These are phyloP conservation scores for Martiniozyma abietophila DNA, from an alignment of 805 yeast genomes.

Conservation along the genomic window DNA sequence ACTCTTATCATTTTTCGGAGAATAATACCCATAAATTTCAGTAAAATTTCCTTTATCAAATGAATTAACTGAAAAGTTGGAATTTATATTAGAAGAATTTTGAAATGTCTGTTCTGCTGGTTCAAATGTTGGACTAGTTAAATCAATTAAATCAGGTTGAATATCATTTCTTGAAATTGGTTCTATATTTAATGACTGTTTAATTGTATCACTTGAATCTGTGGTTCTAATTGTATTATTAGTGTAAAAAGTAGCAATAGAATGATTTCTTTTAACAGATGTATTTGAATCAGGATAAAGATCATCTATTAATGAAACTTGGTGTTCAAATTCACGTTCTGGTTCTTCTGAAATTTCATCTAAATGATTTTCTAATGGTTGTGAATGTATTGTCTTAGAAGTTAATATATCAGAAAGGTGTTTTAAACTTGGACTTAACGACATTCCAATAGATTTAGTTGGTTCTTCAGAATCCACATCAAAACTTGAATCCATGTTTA, in stretches of 20 bases:
- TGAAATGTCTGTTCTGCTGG: neutral
- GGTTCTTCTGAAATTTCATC: slow-evolving; percentile 14
- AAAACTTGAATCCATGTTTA: too few relatives aligned
- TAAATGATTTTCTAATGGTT: slow-evolving; percentile 8
- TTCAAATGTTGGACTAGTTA: slow-evolving; percentile 19
- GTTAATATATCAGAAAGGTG: slow-evolving; percentile 26
- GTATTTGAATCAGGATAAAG: slow-evolving; percentile 1
- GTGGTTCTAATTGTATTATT: slow-evolving; percentile 23
- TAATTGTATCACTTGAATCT: slow-evolving; percentile 12
- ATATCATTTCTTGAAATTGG: slow-evolving; percentile 4
- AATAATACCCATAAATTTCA: slow-evolving; percentile 11
- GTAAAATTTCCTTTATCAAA: slow-evolving; percentile 6
- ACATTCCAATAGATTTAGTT: slow-evolving; percentile 24
- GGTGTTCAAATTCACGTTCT: slow-evolving; percentile 7
- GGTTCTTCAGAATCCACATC: slow-evolving; percentile 20
- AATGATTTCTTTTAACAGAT: slow-evolving; percentile 14
- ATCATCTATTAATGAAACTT: slow-evolving; percentile 7
- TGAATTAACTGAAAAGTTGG: slow-evolving; percentile 2
- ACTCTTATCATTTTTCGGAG: slow-evolving; percentile 1
- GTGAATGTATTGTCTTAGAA: slow-evolving; percentile 15
- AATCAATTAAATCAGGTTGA: slow-evolving; percentile 23
- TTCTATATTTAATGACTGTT: neutral
- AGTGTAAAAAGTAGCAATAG: slow-evolving; percentile 24
- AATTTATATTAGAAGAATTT: too few relatives aligned
- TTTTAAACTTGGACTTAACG: slow-evolving; percentile 29